Conservation (phyloP, 768 basidiomycete species). For the Lactarius vividus region DNA sequence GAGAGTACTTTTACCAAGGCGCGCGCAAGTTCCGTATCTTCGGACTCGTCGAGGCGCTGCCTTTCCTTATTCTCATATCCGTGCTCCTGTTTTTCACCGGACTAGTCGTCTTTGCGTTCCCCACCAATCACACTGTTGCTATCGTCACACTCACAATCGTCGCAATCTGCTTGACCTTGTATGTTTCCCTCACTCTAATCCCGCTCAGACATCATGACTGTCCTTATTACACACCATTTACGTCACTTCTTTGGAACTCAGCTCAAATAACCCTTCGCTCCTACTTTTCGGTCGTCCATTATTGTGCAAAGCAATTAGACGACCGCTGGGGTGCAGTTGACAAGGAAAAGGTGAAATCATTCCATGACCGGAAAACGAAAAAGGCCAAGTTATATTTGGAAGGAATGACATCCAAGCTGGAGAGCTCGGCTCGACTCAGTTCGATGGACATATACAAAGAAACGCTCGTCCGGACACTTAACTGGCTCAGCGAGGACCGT, state of each 20-base stretch:
- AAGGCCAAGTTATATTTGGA: no score
- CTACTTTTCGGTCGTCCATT: not conserved
- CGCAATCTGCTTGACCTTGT: not conserved
- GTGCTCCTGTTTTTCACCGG: not conserved
- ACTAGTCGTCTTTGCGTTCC: slow-evolving; percentile 4
- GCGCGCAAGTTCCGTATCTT: slow-evolving; percentile 40
- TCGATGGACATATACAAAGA: no score
- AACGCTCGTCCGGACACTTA: no score
- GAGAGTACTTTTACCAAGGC: slow-evolving; percentile 36
- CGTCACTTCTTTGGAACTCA: slow-evolving; percentile 1
- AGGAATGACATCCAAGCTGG: no score
- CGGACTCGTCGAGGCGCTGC: slow-evolving; percentile 41
- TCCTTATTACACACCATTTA: not conserved
- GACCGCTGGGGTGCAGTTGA: no score
- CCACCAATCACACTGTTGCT: not conserved
- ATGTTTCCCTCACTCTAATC: not conserved
- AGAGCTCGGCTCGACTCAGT: no score
- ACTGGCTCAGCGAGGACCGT: no score
- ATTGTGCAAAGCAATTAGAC: no score
- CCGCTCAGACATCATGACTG: not conserved
- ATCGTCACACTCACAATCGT: not conserved
- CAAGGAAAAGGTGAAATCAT: no score
- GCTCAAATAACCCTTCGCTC: no score
- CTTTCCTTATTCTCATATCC: not conserved
- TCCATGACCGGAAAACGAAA: no score